Evolutionary conservation across 768 basidiomycete species (phyloP).

Genomic region (Russula virescens): DNA sequence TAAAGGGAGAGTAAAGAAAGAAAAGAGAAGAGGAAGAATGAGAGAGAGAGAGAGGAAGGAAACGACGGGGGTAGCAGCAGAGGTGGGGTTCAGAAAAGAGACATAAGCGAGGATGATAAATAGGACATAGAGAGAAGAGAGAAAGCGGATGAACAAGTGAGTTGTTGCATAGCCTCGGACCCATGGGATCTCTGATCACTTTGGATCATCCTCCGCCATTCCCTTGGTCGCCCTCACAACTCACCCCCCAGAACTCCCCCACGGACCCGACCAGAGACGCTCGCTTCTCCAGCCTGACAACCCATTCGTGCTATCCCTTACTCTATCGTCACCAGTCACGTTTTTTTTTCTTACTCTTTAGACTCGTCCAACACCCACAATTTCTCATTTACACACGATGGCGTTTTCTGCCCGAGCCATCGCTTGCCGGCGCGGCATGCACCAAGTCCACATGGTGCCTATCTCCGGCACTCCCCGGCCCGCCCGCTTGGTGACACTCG

Average conservation of each 20-base stretch:
- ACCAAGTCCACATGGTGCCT: constrained; percentile 6
- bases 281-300: constrained; percentile 4
- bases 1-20: constrained; percentile 17
- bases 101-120: constrained; percentile 24
- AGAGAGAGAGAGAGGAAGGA: not conserved
- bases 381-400: constrained; percentile 13
- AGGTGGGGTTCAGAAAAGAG: constrained; percentile 11
- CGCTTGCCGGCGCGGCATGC: constrained; percentile 10
- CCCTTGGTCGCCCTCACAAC: not conserved
- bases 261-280: not conserved
- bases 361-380: no score
- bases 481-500: constrained; percentile 1
- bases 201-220: constrained; percentile 14
- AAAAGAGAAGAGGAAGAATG: constrained; percentile 11
- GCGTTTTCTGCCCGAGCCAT: constrained; percentile 5
- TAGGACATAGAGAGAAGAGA: constrained; percentile 20
- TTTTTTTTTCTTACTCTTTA: no score
- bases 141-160: constrained; percentile 1
- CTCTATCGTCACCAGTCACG: no score
- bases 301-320: no score
- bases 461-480: not conserved
- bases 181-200: no score
- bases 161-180: constrained; percentile 18
- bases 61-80: constrained; percentile 15
- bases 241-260: not conserved